These are phyloP conservation scores for Plasmodium inui DNA, from an alignment of 169 alveolate species.

Conservation along the genomic window DNA sequence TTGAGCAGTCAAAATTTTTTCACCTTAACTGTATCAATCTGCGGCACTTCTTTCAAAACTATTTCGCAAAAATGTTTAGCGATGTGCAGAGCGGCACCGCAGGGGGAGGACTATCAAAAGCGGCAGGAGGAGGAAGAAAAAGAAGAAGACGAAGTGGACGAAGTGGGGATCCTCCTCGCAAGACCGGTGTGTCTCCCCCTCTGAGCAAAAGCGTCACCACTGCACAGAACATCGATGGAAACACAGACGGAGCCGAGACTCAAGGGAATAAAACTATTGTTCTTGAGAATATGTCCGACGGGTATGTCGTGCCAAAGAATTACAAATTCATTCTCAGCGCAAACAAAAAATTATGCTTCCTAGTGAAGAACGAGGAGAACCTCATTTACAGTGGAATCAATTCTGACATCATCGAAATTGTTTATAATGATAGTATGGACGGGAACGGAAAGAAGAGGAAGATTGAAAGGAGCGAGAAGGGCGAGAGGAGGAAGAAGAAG, in stretches of 20 bases:
- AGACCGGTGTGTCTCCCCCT: background rate
- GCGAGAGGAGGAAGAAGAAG: background rate
- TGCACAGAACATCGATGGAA: background rate
- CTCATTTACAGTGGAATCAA: conserved; percentile 36
- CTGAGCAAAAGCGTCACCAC: background rate
- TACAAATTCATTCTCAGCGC: conserved; percentile 52
- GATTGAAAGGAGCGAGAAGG: background rate
- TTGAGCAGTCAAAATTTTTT: conserved; percentile 43
- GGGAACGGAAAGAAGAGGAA: conserved; percentile 14
- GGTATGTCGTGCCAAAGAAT: conserved; percentile 65
- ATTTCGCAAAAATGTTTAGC: conserved; percentile 35
- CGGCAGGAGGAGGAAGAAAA: background rate
- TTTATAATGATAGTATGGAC: conserved; percentile 29
- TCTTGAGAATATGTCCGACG: conserved; percentile 64
- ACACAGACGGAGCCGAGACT: background rate
- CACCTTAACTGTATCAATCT: conserved; percentile 3
- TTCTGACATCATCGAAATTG: conserved; percentile 64
- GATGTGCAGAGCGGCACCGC: background rate
- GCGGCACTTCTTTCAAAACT: conserved; percentile 19
- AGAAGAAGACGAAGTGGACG: background rate
- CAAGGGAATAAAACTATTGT: conserved; percentile 26
- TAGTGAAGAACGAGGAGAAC: conserved; percentile 42
- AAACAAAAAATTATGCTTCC: conserved; percentile 53
- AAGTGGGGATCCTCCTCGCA: background rate
- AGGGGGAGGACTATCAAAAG: background rate